Conservation (phyloP, 306 rosid genomes). For the Lupinus albus region DNA sequence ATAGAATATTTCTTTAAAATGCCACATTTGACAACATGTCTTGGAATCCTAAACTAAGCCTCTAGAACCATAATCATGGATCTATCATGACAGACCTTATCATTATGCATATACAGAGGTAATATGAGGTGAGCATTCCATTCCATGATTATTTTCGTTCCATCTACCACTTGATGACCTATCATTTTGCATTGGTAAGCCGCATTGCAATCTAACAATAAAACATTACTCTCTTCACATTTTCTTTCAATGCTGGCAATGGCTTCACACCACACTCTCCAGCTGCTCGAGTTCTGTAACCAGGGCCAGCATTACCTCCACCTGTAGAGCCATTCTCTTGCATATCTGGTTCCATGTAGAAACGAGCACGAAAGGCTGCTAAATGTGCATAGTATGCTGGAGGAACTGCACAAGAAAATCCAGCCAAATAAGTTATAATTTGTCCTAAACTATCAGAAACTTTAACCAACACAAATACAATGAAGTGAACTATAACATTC, state of each 20-base stretch:
- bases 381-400: constrained; percentile 94
- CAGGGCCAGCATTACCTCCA: constrained; percentile 42
- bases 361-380: constrained; percentile 95
- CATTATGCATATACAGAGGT: constrained; percentile 40
- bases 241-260: constrained; percentile 88
- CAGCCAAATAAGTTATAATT: constrained; percentile 2
- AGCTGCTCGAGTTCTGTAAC: constrained; percentile 47
- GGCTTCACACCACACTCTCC: constrained; percentile 83
- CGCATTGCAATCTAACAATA: constrained; percentile 62
- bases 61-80: too few species aligned
- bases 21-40: constrained; percentile 34
- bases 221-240: constrained; percentile 95
- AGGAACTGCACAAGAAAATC: constrained; percentile 66
- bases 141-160: constrained; percentile 36
- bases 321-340: constrained; percentile 68
- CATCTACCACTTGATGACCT: constrained; percentile 33
- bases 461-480: constrained; percentile 12
- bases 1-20: constrained; percentile 35
- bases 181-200: constrained; percentile 17
- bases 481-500: not conserved
- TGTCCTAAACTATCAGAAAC: not conserved
- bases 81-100: not conserved
- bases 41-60: too few species aligned
- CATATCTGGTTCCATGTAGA: constrained; percentile 87
- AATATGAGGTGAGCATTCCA: constrained; percentile 32